Conservation (phyloP, 2,329 filamentous ascomycete genomes). For the Colletotrichum sidae region DNA sequence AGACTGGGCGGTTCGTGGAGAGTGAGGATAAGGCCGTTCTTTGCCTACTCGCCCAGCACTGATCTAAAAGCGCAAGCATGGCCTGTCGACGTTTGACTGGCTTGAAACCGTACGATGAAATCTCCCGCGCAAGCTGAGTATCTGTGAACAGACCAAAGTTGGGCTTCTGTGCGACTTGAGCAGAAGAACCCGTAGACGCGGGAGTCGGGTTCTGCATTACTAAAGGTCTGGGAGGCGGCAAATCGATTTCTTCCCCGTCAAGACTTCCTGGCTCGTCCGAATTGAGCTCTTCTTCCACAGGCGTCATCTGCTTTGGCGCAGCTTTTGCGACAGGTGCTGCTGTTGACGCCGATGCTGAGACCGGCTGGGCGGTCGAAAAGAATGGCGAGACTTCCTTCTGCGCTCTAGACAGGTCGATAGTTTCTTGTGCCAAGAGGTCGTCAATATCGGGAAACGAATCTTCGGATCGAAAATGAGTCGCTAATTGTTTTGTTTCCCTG, state of each 20-base stretch:
- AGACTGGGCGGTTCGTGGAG: constrained; percentile 35
- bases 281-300: not conserved
- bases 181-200: not conserved
- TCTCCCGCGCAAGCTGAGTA: constrained; percentile 69
- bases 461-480: constrained; percentile 20
- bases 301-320: not conserved
- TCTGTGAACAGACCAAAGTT: constrained; percentile 73
- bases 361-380: not conserved
- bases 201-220: not conserved
- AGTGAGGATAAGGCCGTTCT: constrained; percentile 41
- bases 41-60: constrained; percentile 75
- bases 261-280: not conserved
- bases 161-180: constrained; percentile 50
- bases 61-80: constrained; percentile 77
- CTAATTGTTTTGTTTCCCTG: not conserved
- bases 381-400: not conserved
- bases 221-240: not conserved
- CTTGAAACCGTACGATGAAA: constrained; percentile 78
- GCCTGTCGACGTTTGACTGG: constrained; percentile 73
- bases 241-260: not conserved
- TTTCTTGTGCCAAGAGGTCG: constrained; percentile 14
- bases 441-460: constrained; percentile 33
- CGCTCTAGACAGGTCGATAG: not conserved
- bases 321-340: not conserved
- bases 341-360: not conserved